These are phyloP conservation scores for Taiozyma onychis DNA, from an alignment of 1,139 yeast genomes.

Conservation along the genomic window DNA sequence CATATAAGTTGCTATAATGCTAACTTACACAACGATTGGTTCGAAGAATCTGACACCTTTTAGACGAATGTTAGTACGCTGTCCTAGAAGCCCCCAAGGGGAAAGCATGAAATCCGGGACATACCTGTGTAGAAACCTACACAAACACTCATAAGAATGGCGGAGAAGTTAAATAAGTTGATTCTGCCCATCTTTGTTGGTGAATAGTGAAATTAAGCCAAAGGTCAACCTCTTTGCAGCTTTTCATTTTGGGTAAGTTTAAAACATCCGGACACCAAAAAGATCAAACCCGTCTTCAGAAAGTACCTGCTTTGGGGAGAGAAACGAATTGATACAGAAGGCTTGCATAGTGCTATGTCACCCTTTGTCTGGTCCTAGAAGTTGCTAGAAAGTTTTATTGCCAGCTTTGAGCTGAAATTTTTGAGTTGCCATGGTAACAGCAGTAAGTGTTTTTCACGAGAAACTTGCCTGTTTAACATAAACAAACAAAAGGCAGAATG, in stretches of 20 bases:
- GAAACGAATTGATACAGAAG: no score
- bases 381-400: no score
- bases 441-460: no score
- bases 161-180: slow-evolving; percentile 30
- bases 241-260: neutral
- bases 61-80: slow-evolving; percentile 2
- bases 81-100: no score
- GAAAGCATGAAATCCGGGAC: slow-evolving; percentile 7
- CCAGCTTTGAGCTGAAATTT: no score
- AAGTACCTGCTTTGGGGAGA: no score
- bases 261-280: neutral
- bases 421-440: no score
- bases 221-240: neutral
- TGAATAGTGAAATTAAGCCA: neutral
- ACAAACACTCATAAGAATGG: slow-evolving; percentile 29
- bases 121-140: slow-evolving; percentile 41
- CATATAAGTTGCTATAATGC: slow-evolving; percentile 13
- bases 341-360: neutral
- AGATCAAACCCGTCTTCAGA: no score
- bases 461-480: no score
- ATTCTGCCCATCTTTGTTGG: slow-evolving; percentile 28
- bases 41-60: slow-evolving; percentile 64
- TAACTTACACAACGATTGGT: slow-evolving; percentile 61
- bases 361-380: no score
- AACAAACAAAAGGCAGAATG: no score